phyloP scores from a whole-genome alignment of 768 basidiomycete species.

The Saitozyma podzolica region DNA sequence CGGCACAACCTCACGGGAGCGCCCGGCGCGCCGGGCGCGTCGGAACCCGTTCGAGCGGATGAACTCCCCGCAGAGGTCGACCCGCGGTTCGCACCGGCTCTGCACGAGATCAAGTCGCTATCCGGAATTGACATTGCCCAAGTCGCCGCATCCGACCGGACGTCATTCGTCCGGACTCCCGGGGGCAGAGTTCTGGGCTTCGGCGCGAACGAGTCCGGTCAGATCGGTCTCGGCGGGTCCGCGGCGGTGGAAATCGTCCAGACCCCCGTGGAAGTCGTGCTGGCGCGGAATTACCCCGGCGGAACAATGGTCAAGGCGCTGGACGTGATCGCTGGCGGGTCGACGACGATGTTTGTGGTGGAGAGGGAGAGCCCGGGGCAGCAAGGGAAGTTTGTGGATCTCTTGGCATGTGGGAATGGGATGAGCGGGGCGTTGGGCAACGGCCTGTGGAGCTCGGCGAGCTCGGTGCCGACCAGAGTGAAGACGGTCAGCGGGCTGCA shows the following conservation, averaged over 20 bases:
- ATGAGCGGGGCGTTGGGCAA: conserved; percentile 64
- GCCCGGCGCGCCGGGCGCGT: conserved; percentile 26
- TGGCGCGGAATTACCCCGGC: conserved; percentile 62
- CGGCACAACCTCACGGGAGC: conserved; percentile 61
- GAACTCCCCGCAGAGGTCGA: conserved; percentile 54
- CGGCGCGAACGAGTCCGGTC: conserved; percentile 87
- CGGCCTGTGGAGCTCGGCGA: conserved; percentile 66
- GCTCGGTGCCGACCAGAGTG: conserved; percentile 68
- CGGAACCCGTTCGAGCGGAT: conserved; percentile 41
- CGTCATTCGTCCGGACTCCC: conserved; percentile 70
- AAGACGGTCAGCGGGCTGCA: conserved; percentile 77
- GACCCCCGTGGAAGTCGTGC: conserved; percentile 81
- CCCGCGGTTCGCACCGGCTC: conserved; percentile 66
- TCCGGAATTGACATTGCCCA: conserved; percentile 65
- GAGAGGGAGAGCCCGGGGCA: conserved; percentile 58
- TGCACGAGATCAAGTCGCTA: conserved; percentile 77
- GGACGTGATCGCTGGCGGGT: conserved; percentile 64
- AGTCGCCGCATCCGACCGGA: conserved; percentile 69
- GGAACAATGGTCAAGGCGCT: conserved; percentile 64
- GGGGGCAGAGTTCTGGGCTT: conserved; percentile 77
- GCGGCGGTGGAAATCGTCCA: conserved; percentile 67
- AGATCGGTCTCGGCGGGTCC: conserved; percentile 73
- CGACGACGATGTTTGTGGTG: conserved; percentile 68
- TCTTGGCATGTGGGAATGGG: conserved; percentile 80
- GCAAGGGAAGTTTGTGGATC: conserved; percentile 53